Base-by-base conservation (phyloP, 2,329 filamentous ascomycete genomes). In the Epichloe gansuensis region DNA sequence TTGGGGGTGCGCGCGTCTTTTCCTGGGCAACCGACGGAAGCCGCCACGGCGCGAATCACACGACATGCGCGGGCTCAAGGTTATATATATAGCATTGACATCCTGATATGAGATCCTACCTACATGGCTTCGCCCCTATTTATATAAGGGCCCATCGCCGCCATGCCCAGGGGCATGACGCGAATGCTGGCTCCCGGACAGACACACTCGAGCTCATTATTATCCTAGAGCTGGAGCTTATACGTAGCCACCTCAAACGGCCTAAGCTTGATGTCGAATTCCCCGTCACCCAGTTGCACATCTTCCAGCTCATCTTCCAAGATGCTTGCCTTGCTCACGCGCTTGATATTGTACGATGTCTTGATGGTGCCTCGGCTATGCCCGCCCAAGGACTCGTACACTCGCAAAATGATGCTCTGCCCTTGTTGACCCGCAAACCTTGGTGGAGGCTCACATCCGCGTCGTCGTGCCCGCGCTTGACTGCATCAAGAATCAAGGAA, bases 401-500 rank as follows among this genome's bases (percentile, higher is more conserved):
- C 75, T 1, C 93, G 78, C 54, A 96, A 59, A 55, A 98, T 84
- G 46, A 97, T 77, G 65, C 87, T 94, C 66, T 80, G 80, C 0
- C 88, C 60, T 81, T 78, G 53, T 86, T 81, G 58, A 74, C 74
- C 3, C 80, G 77, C 35, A 91, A 69, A 38, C 79, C 78, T 23
- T 80, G 78, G 3, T 74, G 76, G 15, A 75, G 69, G 45, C 76
- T 81, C 44, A 90, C 78, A 59, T 90, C 87, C 62, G 85, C 83
- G 59, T 91, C 87, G 61, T 91, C 87, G 64, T 91, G 87, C n/a
- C 88, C 93, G 53, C 93, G 85, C 77, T 98, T 98, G 67, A 98
- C 78, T 1, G 84, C 85, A 65, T 98, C 93, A 0, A 98, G 74
- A 3, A 98, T 74, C 21, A 98, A 72, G 3, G 86, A 84, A 9